A percentile compares a stretch with the other conserved stretches of the same genome.
phyloP scores from a whole-genome alignment of 2,329 filamentous ascomycete genomes.

The Berkeleyomyces rouxiae region DNA sequence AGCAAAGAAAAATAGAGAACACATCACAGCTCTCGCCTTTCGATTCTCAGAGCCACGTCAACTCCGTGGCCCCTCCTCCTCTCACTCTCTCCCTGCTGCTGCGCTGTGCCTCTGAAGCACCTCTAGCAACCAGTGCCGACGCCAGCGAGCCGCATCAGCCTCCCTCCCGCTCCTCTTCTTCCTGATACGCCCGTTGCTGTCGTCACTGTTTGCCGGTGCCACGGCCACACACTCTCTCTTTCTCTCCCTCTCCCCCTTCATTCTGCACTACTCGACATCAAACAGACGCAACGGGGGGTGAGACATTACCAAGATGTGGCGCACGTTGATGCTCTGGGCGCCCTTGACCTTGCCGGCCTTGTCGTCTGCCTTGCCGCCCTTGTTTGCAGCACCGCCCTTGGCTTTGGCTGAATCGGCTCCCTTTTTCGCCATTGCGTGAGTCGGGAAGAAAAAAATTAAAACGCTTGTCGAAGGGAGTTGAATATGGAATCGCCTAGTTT shows the following conservation, averaged over 20 bases:
- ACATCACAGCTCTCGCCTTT: neutral
- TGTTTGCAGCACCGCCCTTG: constrained; percentile 20
- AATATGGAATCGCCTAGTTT: no score
- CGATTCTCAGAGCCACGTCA: no score
- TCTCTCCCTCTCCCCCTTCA: neutral
- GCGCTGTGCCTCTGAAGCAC: neutral
- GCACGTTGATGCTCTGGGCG: constrained; percentile 53
- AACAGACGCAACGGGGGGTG: neutral
- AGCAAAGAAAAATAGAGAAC: neutral
- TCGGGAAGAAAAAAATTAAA: neutral
- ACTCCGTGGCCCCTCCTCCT: neutral
- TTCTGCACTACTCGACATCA: constrained; percentile 5
- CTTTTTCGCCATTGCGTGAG: constrained; percentile 9
- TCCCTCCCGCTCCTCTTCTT: neutral
- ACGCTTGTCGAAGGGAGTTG: neutral
- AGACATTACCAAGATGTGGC: constrained; percentile 45
- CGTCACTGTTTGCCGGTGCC: no score
- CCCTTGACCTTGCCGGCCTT: constrained; percentile 34
- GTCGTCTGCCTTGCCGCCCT: constrained; percentile 24
- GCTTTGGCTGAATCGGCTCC: constrained; percentile 10
- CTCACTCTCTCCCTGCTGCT: neutral
- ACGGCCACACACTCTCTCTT: neutral
- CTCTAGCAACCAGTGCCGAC: neutral
- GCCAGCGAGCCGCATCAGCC: neutral
- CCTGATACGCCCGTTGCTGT: neutral